A percentile compares a stretch with the other conserved stretches of the same genome.
Conservation (phyloP, 495 filamentous ascomycete genomes). For the Penicillium cinerascens region DNA sequence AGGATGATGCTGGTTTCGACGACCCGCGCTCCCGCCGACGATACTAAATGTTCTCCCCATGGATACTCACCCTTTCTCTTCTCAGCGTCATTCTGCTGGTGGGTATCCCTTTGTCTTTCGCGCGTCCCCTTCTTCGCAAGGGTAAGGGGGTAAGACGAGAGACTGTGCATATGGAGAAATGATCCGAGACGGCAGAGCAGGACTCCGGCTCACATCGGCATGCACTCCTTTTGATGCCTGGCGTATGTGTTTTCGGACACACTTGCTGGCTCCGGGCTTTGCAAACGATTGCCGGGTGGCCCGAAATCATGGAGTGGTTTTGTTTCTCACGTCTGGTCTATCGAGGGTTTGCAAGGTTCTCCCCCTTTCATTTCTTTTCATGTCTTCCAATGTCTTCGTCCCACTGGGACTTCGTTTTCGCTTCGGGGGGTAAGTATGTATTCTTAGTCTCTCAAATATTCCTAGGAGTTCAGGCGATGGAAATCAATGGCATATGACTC, state of each 20-base stretch:
- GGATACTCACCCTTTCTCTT: constrained; percentile 17
- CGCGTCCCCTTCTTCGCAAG: constrained; percentile 54
- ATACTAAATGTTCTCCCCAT: constrained; percentile 51
- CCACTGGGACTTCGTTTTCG: constrained; percentile 14
- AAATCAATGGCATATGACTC: constrained; percentile 14
- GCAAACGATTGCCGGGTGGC: not conserved
- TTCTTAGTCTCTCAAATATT: constrained; percentile 35
- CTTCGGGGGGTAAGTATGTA: constrained; percentile 50
- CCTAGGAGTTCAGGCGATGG: constrained; percentile 14
- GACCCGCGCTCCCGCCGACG: constrained; percentile 76
- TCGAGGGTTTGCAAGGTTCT: constrained; percentile 8
- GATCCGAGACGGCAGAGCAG: constrained; percentile 5
- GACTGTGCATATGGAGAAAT: constrained; percentile 5
- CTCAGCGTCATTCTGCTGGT: constrained; percentile 43
- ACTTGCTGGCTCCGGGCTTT: constrained; percentile 4
- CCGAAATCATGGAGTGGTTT: constrained; percentile 13
- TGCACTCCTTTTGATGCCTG: constrained; percentile 1
- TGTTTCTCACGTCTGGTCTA: constrained; percentile 23
- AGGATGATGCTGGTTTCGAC: constrained; percentile 59
- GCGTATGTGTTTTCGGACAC: not conserved
- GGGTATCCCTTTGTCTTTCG: constrained; percentile 44
- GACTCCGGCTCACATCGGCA: not conserved
- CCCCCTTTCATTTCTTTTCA: constrained; percentile 17
- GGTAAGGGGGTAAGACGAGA: constrained; percentile 52
- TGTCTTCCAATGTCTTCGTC: constrained; percentile 14